Percentiles rank a stretch among this genome's conserved stretches.
These are phyloP conservation scores for Talaromyces verruculosus DNA, from an alignment of 2,329 filamentous ascomycete genomes.

Conservation along the genomic window DNA sequence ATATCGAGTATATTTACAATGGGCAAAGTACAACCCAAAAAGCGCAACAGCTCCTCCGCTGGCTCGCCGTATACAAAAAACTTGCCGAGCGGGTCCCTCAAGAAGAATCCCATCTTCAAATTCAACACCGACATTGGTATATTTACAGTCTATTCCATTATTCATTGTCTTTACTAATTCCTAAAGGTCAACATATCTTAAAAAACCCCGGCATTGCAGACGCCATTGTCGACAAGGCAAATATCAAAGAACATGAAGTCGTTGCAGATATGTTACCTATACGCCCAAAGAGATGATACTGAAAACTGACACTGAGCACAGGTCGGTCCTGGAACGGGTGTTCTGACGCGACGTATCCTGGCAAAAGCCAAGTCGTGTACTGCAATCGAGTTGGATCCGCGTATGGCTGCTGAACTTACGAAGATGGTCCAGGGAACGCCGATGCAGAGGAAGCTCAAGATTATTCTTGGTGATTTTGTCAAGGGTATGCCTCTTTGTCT, in stretches of 20 bases:
- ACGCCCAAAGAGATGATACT: not conserved
- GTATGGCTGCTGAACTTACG: conserved; percentile 94
- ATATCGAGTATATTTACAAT: conserved; percentile 35
- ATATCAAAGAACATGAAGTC: conserved; percentile 80
- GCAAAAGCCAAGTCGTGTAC: conserved; percentile 81
- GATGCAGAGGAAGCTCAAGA: conserved; percentile 77
- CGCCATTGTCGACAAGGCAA: conserved; percentile 80
- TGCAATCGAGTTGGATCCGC: conserved; percentile 87
- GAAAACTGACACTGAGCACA: conserved; percentile 71
- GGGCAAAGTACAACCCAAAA: conserved; percentile 56
- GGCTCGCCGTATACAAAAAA: conserved; percentile 43
- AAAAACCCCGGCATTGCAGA: conserved; percentile 86
- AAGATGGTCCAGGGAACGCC: conserved; percentile 91
- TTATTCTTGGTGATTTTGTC: conserved; percentile 89
- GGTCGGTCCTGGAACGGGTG: conserved; percentile 86
- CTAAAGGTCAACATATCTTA: conserved; percentile 74
- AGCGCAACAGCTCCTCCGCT: conserved; percentile 52
- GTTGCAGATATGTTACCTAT: conserved; percentile 22
- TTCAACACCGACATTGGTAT: conserved; percentile 81
- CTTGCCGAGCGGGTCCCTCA: conserved; percentile 35
- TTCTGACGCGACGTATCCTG: conserved; percentile 84
- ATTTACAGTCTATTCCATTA: not conserved
- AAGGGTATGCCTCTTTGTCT: conserved; percentile 49
- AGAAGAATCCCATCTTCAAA: conserved; percentile 87
- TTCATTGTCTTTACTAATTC: not conserved